Evolutionary conservation across 352 stramenopile species (phyloP).

Genomic region (Pythium guiyangense): DNA sequence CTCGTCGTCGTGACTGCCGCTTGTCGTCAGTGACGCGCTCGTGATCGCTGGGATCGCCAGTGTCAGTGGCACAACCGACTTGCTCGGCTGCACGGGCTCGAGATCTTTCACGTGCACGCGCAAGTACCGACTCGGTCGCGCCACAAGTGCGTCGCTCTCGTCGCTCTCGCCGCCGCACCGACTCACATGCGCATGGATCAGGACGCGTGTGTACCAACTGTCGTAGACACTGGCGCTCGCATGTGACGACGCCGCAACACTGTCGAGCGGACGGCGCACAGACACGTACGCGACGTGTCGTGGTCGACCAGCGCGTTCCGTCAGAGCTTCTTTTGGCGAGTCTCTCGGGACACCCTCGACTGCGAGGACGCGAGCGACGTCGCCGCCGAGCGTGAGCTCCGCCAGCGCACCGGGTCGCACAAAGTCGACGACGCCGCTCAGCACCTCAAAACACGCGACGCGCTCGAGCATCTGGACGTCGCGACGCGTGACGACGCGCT

Average conservation of each 20-base stretch:
- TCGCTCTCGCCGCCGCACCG: neutral
- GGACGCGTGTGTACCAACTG: constrained; percentile 1
- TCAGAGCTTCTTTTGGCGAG: too few relatives aligned
- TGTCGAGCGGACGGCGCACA: neutral
- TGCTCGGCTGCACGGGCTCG: constrained; percentile 3
- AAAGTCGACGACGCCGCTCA: constrained; percentile 34
- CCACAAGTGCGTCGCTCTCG: neutral
- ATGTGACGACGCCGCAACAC: neutral
- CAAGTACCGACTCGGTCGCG: constrained; percentile 5
- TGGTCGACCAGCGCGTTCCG: neutral
- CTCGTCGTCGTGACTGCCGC: neutral
- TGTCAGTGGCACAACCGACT: neutral
- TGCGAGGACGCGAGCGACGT: constrained; percentile 14
- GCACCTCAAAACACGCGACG: constrained; percentile 25
- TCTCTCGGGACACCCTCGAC: neutral
- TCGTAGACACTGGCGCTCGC: neutral
- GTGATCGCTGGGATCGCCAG: neutral
- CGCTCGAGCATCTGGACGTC: constrained; percentile 20
- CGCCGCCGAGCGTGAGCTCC: constrained; percentile 23
- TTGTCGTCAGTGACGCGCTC: neutral
- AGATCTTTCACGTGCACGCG: constrained; percentile 12
- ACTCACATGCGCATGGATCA: neutral
- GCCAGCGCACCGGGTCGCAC: constrained; percentile 26
- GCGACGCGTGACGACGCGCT: constrained; percentile 9
- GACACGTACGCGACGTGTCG: constrained; percentile 3